Evolutionary conservation across 352 stramenopile genomes (phyloP).

Genomic region (Pythium rishiriense): DNA sequence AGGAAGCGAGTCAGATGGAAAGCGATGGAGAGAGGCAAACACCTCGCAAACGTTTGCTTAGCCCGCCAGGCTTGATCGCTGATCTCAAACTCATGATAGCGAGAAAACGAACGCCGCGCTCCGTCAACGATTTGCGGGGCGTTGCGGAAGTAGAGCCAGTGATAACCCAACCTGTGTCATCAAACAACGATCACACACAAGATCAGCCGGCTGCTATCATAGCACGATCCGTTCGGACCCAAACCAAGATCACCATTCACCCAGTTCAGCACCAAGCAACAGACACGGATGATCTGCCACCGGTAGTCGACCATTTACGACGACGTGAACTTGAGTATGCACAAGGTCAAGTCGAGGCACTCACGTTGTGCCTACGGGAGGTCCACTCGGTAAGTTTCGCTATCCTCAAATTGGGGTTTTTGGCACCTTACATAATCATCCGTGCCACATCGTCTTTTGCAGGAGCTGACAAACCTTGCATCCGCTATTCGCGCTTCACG

Average conservation of each 20-base stretch:
- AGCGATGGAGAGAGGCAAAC: not conserved
- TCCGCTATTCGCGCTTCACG: conserved; percentile 8
- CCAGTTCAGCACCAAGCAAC: conserved; percentile 15
- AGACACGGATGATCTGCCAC: conserved; percentile 12
- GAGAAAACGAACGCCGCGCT: conserved; percentile 9
- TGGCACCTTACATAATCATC: not conserved
- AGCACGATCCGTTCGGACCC: conserved; percentile 8
- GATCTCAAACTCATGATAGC: conserved; percentile 20
- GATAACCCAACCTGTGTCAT: not conserved
- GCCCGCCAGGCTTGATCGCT: conserved; percentile 16
- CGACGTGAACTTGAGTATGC: not conserved
- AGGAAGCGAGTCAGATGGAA: not conserved
- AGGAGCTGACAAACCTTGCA: conserved; percentile 13
- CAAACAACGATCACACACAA: no score
- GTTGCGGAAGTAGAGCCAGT: not conserved
- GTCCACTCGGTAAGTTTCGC: conserved; percentile 9
- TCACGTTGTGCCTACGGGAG: conserved; percentile 6
- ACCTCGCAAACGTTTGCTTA: conserved; percentile 1
- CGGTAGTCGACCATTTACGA: not conserved
- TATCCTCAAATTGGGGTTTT: not conserved
- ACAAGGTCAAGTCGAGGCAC: not conserved
- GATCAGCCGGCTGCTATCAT: not conserved
- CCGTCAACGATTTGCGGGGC: not conserved
- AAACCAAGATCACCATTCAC: conserved; percentile 11
- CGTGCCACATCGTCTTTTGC: not conserved